Percentiles rank a stretch among this genome's conserved stretches.
Conservation (phyloP, 2,329 filamentous ascomycete genomes). For the Cordyceps cateniannulata region DNA sequence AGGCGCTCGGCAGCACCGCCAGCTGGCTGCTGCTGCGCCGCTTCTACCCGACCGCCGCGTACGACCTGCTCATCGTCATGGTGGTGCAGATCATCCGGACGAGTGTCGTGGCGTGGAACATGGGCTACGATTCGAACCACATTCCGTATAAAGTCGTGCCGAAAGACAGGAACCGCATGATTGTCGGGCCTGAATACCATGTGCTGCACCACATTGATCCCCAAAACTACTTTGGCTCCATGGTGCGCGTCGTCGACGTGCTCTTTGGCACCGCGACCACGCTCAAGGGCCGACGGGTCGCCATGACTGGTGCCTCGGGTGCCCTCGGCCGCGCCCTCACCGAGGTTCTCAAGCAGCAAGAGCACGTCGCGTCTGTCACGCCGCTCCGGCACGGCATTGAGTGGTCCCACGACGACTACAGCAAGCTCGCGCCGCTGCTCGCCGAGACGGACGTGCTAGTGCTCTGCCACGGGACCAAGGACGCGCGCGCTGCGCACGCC, state of each 20-base stretch:
- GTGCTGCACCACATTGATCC: slow-evolving; percentile 18
- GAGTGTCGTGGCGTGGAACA: slow-evolving; percentile 12
- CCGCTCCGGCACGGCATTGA: slow-evolving; percentile 10
- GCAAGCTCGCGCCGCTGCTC: slow-evolving; percentile 3
- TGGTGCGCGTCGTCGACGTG: slow-evolving; percentile 16
- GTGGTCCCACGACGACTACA: slow-evolving; percentile 11
- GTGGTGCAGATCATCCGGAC: slow-evolving; percentile 5
- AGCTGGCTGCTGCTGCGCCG: slow-evolving; percentile 8
- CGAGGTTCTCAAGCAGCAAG: not conserved
- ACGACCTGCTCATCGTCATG: slow-evolving; percentile 6
- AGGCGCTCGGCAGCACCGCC: slow-evolving; percentile 4
- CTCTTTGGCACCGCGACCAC: slow-evolving; percentile 15
- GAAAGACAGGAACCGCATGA: slow-evolving; percentile 12
- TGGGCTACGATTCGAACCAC: slow-evolving; percentile 16
- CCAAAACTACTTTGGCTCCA: slow-evolving; percentile 18
- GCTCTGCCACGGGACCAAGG: slow-evolving; percentile 15
- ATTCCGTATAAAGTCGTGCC: slow-evolving; percentile 10
- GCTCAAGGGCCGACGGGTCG: slow-evolving; percentile 14
- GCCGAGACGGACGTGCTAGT: slow-evolving; percentile 15
- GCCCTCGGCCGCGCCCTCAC: slow-evolving; percentile 12
- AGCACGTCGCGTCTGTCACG: slow-evolving; percentile 9
- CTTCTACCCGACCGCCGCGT: not conserved
- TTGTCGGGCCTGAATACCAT: slow-evolving; percentile 17
- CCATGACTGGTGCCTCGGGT: slow-evolving; percentile 15
- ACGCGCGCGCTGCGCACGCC: not conserved